Conservation (phyloP, 163 green algal species). For the Prototheca wickerhamii region DNA sequence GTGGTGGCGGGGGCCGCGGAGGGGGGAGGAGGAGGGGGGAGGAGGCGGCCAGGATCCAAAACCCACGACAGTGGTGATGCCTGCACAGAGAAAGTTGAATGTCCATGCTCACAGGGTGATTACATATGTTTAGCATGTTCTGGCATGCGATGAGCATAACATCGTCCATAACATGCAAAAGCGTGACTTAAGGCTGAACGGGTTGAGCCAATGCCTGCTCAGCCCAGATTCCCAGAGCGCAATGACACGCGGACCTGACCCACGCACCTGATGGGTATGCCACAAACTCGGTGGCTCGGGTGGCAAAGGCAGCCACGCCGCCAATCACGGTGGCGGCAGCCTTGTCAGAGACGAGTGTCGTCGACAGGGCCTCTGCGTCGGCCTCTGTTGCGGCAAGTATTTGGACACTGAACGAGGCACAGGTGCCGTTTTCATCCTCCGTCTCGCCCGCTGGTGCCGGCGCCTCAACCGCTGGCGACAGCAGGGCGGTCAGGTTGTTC, state of each 20-base stretch:
- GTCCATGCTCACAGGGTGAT: no score
- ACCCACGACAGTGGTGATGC: conserved; percentile 8
- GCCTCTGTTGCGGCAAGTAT: neutral
- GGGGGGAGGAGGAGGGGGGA: conserved; percentile 25
- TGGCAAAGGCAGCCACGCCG: neutral
- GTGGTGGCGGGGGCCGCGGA: conserved; percentile 12
- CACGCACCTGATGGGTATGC: neutral
- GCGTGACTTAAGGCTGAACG: neutral
- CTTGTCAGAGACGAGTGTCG: neutral
- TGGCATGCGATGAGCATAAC: no score
- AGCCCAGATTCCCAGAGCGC: no score
- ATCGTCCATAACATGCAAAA: no score
- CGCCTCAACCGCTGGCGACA: no score
- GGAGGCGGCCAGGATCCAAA: no score
- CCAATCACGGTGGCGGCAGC: neutral
- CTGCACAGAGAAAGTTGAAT: neutral
- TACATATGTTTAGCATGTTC: no score
- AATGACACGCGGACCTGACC: neutral
- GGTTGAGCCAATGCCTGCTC: neutral
- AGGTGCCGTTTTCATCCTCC: neutral
- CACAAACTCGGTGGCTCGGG: neutral
- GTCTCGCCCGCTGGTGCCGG: no score
- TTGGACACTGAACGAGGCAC: neutral
- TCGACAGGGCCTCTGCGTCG: neutral
- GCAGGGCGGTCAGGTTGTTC: no score